Base-by-base conservation (phyloP, 306 rosid species). In the Bauhinia variegata region DNA sequence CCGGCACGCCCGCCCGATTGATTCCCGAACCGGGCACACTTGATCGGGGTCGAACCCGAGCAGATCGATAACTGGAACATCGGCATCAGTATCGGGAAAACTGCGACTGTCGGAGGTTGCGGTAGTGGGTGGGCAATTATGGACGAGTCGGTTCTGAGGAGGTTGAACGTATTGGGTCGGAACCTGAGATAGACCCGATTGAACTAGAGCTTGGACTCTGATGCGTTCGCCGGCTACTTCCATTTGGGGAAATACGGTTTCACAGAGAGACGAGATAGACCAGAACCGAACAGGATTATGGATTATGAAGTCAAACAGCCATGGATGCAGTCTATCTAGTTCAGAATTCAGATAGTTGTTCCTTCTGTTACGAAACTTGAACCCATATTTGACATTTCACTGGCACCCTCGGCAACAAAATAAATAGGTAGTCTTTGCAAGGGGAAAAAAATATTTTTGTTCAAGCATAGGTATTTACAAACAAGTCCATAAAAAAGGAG, bases 101-200 rank as follows among this genome's bases (percentile, higher is more conserved):
- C 30, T 36, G 7, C 8, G 7, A 11, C 12, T 11, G 60, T 5
- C 38, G 16, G 18, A 32, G 63, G 52, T 52, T 6, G 63, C 4
- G 33, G 67, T 5, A 14, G 64, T 3, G 14, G 74, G n/a, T 3
- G 43, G 63, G 49, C 37, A 8, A 1, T 14, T 3, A 6, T 0
- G 16, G 7, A 58, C 4, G 44, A 83, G 83, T 15, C 82, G 85
- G 63, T 39, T 71, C 0, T 67, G 75, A 0, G 50, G 73, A 7
- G 85, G 89, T 68, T 93, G 98, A 53, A 89, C 75, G 74, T 75
- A 93, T 74, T 84, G 79, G 51, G 84, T 57, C 5, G 98, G 98
- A 37, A 92, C 91, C 10, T 54, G 83, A 30, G 79, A 54, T 8
- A 79, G 60, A 54, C 91, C 85, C 10, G 91, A 53, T 60, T 86